Evolutionary conservation across 2,329 filamentous ascomycete species (phyloP), one percentile per base, ranked within the genome.

Genomic region (Madurella mycetomatis): DNA sequence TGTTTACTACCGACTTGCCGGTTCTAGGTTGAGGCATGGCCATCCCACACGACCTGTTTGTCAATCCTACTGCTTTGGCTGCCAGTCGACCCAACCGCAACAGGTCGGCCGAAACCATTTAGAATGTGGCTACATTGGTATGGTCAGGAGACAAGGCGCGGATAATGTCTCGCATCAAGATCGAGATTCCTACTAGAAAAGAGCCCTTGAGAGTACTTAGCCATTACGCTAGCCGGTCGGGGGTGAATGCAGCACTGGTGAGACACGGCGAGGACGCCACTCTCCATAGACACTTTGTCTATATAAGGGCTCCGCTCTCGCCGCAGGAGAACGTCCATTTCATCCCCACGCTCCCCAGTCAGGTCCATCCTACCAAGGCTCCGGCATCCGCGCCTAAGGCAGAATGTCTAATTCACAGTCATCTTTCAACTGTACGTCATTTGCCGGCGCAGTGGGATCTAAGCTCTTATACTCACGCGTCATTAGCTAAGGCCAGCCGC

Each of bases 61-160:
- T 18, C 43, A 32, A 43, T 11, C 8, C 30, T 50, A 43, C 51
- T 25, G 25, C 47, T 25, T 19, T 45, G 48, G 5, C 16, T 18
- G 34, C 32, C 48, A 44, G 41, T 52, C 19, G 52, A 48, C 15
- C 13, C 17, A 53, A 45, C 52, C 49, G 49, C 53, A 37, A 52
- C 55, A 50, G 31, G 12, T 46, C 55, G 52, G 55, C 53, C 55
- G 55, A 55, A 37, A 58, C 55, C 54, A 16, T 49, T 52, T n/a
- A 16, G n/a, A 15, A 32, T 16, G 47, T 25, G 17, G 4, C 32
- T n/a, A 12, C 9, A n/a, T 31, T 25, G 45, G 8, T 44, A 51
- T 52, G 25, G 41, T 47, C 45, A 40, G 44, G 19, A 44, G 34
- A 17, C 16, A 2, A 31, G 25, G 30, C 19, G 16, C n/a, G 19